phyloP scores from a whole-genome alignment of 2,329 filamentous ascomycete genomes.

The Calcarisporium arbuscula region DNA sequence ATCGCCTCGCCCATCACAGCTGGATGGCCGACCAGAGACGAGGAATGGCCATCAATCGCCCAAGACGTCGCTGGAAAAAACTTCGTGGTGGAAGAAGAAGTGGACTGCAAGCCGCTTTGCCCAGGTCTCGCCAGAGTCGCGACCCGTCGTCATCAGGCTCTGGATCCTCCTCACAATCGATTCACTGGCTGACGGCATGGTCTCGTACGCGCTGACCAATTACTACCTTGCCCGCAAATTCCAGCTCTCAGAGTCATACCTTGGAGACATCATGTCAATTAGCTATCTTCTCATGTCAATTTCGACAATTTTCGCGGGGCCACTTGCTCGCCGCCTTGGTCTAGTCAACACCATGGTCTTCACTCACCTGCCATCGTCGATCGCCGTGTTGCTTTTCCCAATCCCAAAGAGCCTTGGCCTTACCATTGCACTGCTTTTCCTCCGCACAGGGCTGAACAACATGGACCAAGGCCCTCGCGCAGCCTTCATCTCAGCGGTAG shows the following conservation, averaged over 20 bases:
- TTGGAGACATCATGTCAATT: conserved; percentile 53
- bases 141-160: conserved; percentile 54
- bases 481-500: conserved; percentile 61
- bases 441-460: conserved; percentile 57
- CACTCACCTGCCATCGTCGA: conserved; percentile 55
- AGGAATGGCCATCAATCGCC: no score
- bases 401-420: conserved; percentile 42
- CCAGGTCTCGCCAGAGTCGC: conserved; percentile 51
- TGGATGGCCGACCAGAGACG: no score
- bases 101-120: conserved; percentile 32
- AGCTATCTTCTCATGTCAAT: conserved; percentile 48
- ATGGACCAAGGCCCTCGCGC: conserved; percentile 64
- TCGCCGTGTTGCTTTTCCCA: conserved; percentile 55
- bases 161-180: conserved; percentile 61
- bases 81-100: conserved; percentile 9
- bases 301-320: conserved; percentile 50
- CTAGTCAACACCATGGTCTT: conserved; percentile 61
- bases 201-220: conserved; percentile 49
- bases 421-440: conserved; percentile 48
- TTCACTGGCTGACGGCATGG: conserved; percentile 60
- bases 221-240: conserved; percentile 55
- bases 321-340: conserved; percentile 50
- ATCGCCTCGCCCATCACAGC: not conserved
- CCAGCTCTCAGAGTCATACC: conserved; percentile 45
- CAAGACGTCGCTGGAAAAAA: conserved; percentile 15